A percentile compares a stretch with the other conserved stretches of the same genome.
Conservation (phyloP, 1,284 basidiomycete species). For the Apiotrichum veenhuisii region DNA sequence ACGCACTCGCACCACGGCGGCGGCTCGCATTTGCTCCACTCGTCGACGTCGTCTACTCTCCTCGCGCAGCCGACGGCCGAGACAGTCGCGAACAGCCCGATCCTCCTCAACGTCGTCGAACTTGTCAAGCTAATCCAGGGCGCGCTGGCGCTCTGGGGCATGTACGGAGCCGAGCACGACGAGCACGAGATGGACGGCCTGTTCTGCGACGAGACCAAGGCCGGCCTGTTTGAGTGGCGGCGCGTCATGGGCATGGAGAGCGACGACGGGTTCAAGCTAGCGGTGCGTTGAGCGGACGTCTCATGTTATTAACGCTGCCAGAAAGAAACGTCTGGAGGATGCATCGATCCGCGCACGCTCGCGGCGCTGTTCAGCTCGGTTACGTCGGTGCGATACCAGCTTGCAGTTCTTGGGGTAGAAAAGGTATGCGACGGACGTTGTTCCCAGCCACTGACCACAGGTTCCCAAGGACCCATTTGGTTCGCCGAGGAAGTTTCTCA, state of each 20-base stretch:
- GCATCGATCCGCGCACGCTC: constrained; percentile 43
- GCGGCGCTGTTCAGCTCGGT: constrained; percentile 39
- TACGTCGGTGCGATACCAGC: constrained; percentile 40
- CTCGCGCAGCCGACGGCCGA: neutral
- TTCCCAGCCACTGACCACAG: constrained; percentile 5
- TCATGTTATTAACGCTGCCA: constrained; percentile 7
- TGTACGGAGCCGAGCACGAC: constrained; percentile 22
- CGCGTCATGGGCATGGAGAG: constrained; percentile 44
- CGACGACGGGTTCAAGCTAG: constrained; percentile 39
- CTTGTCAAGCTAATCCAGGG: constrained; percentile 44
- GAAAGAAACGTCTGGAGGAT: constrained; percentile 46
- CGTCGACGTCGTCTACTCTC: neutral
- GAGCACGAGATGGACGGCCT: constrained; percentile 38
- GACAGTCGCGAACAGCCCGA: constrained; percentile 18
- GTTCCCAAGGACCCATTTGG: constrained; percentile 43
- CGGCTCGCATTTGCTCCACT: neutral
- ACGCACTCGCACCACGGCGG: neutral
- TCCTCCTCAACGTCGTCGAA: constrained; percentile 36
- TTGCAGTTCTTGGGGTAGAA: constrained; percentile 35
- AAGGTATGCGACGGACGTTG: constrained; percentile 16
- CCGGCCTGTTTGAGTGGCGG: constrained; percentile 39
- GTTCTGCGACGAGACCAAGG: constrained; percentile 48
- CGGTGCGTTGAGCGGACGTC: constrained; percentile 23
- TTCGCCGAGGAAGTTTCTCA: constrained; percentile 31
- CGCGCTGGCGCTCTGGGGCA: constrained; percentile 39